Evolutionary conservation across 352 stramenopile genomes (phyloP).

Genomic region (Phytopythium ostracodes): DNA sequence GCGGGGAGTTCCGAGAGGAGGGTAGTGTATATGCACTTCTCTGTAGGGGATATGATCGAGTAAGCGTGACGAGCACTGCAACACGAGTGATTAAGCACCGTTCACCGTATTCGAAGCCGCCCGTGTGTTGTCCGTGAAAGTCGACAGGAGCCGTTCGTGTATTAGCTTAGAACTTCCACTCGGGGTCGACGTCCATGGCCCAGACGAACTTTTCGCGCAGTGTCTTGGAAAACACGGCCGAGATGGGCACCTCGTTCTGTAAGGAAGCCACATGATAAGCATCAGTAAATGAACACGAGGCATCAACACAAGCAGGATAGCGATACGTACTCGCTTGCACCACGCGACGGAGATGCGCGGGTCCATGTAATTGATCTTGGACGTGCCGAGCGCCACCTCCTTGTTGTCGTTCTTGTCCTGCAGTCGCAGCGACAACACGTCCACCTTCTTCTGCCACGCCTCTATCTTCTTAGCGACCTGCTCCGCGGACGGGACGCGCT

Average conservation of each 20-base stretch:
- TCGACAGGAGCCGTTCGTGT: background rate
- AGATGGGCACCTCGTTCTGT: conserved; percentile 95
- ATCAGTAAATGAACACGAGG: background rate
- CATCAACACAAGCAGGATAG: conserved; percentile 65
- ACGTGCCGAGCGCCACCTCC: conserved; percentile 97
- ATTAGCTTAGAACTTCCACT: conserved; percentile 92
- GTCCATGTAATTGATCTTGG: conserved; percentile 99
- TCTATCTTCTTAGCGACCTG: conserved; percentile 95
- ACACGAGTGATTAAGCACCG: background rate
- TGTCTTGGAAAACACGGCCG: conserved; percentile 98
- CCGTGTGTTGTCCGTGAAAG: background rate
- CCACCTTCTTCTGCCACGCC: conserved; percentile 94
- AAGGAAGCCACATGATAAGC: background rate
- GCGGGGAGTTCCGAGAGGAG: background rate
- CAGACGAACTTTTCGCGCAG: conserved; percentile 99
- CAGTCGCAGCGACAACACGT: conserved; percentile 86
- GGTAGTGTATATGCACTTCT: background rate
- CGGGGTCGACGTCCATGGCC: conserved; percentile 96
- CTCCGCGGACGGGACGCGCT: conserved; percentile 86
- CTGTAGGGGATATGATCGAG: background rate
- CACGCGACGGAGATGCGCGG: conserved; percentile 99
- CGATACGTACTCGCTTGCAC: conserved; percentile 95
- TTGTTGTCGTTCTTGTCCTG: conserved; percentile 99
- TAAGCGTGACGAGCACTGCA: background rate
- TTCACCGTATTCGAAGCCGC: background rate